A percentile compares a stretch with the other conserved stretches of the same genome.
These are phyloP conservation scores for Aspergillus hiratsukae DNA, from an alignment of 2,329 filamentous ascomycete species.

Conservation along the genomic window DNA sequence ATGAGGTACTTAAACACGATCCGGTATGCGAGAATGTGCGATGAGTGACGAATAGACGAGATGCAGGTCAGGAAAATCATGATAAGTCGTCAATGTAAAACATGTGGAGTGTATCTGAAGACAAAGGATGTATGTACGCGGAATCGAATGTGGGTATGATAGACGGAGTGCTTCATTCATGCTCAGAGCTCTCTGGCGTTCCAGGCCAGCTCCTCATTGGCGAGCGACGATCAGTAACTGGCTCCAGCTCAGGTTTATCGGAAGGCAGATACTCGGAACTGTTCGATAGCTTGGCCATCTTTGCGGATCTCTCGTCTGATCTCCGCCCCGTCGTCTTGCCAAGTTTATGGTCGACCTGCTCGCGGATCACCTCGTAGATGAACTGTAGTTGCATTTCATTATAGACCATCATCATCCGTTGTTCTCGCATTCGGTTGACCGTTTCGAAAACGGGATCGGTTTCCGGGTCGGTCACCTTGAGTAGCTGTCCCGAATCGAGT, in stretches of 20 bases:
- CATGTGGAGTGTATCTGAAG: conserved; percentile 1
- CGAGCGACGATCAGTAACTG: conserved; percentile 17
- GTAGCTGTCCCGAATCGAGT: conserved; percentile 68
- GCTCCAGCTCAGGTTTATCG: conserved; percentile 35
- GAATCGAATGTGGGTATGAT: not conserved
- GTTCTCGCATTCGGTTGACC: conserved; percentile 75
- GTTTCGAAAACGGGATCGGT: conserved; percentile 70
- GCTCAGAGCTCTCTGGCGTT: conserved; percentile 27
- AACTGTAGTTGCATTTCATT: conserved; percentile 79
- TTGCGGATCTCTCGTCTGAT: conserved; percentile 30
- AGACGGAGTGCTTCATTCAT: conserved; percentile 20
- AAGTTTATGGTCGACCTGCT: conserved; percentile 41
- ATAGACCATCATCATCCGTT: conserved; percentile 95
- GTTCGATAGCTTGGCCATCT: conserved; percentile 31
- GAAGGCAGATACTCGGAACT: conserved; percentile 26
- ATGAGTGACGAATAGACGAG: conserved; percentile 15
- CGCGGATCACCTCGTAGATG: conserved; percentile 78
- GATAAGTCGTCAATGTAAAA: conserved; percentile 16
- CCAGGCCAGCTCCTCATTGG: conserved; percentile 25
- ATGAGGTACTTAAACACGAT: not conserved
- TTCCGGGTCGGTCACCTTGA: conserved; percentile 43
- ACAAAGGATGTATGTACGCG: conserved; percentile 10
- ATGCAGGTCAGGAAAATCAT: conserved; percentile 20
- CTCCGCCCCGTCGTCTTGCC: conserved; percentile 22
- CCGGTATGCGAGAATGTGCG: conserved; percentile 3